These are phyloP conservation scores for Tillandsia fasciculata DNA, from an alignment of 176 grass and related monocot genomes.

Conservation along the genomic window DNA sequence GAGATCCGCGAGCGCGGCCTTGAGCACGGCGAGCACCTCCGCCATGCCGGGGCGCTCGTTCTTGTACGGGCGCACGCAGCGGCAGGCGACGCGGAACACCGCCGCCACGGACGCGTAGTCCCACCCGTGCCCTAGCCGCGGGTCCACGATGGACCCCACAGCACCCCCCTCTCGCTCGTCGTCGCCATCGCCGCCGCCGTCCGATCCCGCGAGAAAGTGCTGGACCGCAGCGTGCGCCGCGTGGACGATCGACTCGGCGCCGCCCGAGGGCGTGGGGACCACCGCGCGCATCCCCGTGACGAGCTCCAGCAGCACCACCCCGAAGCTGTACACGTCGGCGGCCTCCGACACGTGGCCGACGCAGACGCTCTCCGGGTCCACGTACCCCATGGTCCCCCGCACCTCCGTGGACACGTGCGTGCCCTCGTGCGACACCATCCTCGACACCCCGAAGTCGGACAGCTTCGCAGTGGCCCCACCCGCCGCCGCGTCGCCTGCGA, in stretches of 20 bases:
- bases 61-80: conserved; percentile 54
- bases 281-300: conserved; percentile 55
- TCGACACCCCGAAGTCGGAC: conserved; percentile 64
- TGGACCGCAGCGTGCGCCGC: conserved; percentile 23
- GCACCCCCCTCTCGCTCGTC: background rate
- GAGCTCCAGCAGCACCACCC: conserved; percentile 83
- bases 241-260: conserved; percentile 52
- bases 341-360: conserved; percentile 43
- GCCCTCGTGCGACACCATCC: conserved; percentile 35
- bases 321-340: conserved; percentile 73
- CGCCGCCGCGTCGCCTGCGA: conserved; percentile 25
- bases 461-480: conserved; percentile 31
- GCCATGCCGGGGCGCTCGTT: conserved; percentile 40
- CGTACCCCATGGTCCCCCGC: conserved; percentile 50
- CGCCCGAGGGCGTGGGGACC: conserved; percentile 44
- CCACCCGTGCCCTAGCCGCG: conserved; percentile 31
- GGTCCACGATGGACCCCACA: conserved; percentile 38
- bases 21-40: conserved; percentile 45
- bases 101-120: conserved; percentile 33
- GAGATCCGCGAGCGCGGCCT: conserved; percentile 27
- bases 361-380: conserved; percentile 63
- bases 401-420: conserved; percentile 69
- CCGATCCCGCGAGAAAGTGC: background rate
- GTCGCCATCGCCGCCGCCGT: background rate
- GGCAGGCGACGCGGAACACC: conserved; percentile 42